Conservation (phyloP, 805 yeast species). For the Tetrapisispora arboricola region DNA sequence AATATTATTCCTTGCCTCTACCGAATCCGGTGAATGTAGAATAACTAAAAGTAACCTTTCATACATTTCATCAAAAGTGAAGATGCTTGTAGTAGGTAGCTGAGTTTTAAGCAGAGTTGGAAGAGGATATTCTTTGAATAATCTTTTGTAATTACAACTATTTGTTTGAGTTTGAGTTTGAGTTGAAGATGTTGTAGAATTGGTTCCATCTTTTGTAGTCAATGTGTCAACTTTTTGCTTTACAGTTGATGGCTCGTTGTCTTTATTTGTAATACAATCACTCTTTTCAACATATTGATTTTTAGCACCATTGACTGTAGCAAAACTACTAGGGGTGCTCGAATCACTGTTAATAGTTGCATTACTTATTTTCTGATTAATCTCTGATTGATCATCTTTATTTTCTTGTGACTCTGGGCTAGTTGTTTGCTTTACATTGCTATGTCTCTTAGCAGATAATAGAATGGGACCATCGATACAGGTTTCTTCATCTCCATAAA, state of each 20-base stretch:
- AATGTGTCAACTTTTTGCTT: not conserved
- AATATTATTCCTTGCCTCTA: slow-evolving; percentile 15
- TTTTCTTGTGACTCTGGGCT: not conserved
- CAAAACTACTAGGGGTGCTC: no score
- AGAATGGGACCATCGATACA: slow-evolving; percentile 16
- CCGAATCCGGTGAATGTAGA: slow-evolving; percentile 56
- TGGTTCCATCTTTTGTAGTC: not conserved
- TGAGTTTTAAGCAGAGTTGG: slow-evolving; percentile 14
- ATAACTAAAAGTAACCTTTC: slow-evolving; percentile 70
- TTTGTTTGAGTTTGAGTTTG: not conserved
- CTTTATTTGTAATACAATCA: no score
- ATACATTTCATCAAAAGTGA: slow-evolving; percentile 57
- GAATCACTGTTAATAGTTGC: not conserved
- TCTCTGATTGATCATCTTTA: not conserved
- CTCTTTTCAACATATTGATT: no score
- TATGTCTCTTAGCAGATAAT: slow-evolving; percentile 19
- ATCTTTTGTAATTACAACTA: slow-evolving; percentile 2
- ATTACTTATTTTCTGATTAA: not conserved
- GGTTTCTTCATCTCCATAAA: slow-evolving; percentile 14
- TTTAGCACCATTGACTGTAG: no score
- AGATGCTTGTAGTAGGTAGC: slow-evolving; percentile 20
- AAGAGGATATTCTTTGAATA: slow-evolving; percentile 25
- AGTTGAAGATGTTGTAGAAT: not conserved
- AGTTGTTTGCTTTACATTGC: slow-evolving; percentile 4
- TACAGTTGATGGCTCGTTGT: not conserved